Evolutionary conservation across 2,329 filamentous ascomycete genomes (phyloP).

Genomic region (Botrytis aclada): DNA sequence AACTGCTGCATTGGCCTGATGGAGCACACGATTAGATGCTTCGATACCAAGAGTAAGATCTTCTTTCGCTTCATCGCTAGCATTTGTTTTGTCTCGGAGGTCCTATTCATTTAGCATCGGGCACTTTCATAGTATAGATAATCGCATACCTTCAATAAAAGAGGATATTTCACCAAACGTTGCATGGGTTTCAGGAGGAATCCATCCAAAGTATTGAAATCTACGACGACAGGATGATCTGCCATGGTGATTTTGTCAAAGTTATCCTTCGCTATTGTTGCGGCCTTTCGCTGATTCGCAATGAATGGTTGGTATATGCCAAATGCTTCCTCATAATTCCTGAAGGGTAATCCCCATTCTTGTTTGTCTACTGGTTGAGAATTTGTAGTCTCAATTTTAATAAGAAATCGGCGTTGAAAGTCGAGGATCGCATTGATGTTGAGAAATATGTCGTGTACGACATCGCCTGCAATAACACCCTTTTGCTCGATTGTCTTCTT

Average conservation of each 20-base stretch:
- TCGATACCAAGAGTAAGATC: constrained; percentile 77
- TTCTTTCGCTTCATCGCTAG: constrained; percentile 65
- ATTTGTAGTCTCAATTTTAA: constrained; percentile 93
- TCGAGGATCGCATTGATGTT: constrained; percentile 95
- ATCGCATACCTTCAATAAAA: constrained; percentile 70
- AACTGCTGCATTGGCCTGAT: constrained; percentile 86
- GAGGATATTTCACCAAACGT: constrained; percentile 87
- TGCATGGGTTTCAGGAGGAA: constrained; percentile 98
- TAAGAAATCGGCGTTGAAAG: constrained; percentile 91
- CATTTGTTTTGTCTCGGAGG: constrained; percentile 75
- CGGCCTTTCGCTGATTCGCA: constrained; percentile 90
- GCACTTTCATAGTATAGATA: not conserved
- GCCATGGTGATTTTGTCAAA: constrained; percentile 83
- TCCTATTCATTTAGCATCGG: constrained; percentile 52
- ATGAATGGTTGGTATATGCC: constrained; percentile 96
- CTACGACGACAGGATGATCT: constrained; percentile 75
- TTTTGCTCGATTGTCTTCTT: constrained; percentile 88
- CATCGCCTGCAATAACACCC: constrained; percentile 82
- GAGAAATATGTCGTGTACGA: constrained; percentile 90
- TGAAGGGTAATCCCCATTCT: constrained; percentile 93
- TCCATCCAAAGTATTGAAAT: constrained; percentile 82
- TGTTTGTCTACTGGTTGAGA: constrained; percentile 72
- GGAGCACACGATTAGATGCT: constrained; percentile 76
- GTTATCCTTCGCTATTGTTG: constrained; percentile 75
- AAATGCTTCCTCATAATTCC: constrained; percentile 80